Evolutionary conservation across 352 stramenopile genomes (phyloP).

Genomic region (Pythium rhizo-oryzae): DNA sequence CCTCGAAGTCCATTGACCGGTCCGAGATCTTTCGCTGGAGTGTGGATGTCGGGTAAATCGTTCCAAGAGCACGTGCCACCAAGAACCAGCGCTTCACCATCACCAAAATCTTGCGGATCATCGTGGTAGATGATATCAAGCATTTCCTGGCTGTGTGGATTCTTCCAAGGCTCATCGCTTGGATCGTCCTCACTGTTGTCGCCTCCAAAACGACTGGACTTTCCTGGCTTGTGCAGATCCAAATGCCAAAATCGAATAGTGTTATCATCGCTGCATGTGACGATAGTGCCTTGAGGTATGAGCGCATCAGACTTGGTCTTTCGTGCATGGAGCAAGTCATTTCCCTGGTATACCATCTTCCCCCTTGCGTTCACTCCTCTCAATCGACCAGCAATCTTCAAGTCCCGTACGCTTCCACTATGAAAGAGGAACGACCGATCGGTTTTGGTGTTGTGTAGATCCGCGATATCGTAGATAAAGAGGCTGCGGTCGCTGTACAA

Average conservation of each 20-base stretch:
- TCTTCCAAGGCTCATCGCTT: conserved; percentile 51
- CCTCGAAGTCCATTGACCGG: conserved; percentile 47
- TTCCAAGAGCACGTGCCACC: conserved; percentile 59
- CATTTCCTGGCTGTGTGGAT: conserved; percentile 75
- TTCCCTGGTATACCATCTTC: conserved; percentile 51
- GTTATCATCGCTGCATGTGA: conserved; percentile 88
- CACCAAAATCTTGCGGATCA: conserved; percentile 39
- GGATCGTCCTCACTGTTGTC: conserved; percentile 15
- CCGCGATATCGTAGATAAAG: conserved; percentile 73
- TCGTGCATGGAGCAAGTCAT: conserved; percentile 19
- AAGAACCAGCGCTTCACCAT: conserved; percentile 46
- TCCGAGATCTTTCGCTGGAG: conserved; percentile 33
- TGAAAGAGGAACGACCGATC: conserved; percentile 86
- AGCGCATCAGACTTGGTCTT: conserved; percentile 23
- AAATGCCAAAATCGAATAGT: conserved; percentile 89
- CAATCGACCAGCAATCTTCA: conserved; percentile 56
- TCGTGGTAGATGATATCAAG: conserved; percentile 73
- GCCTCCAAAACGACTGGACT: conserved; percentile 29
- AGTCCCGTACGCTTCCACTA: conserved; percentile 64
- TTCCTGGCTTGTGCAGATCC: conserved; percentile 54
- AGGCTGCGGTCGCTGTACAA: conserved; percentile 84
- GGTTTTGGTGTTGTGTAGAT: conserved; percentile 48
- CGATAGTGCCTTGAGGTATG: conserved; percentile 70
- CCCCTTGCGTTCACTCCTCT: conserved; percentile 58
- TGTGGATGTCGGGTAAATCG: conserved; percentile 48